Conservation (phyloP, 78 protist genomes). For the Kipferlia bialata region DNA sequence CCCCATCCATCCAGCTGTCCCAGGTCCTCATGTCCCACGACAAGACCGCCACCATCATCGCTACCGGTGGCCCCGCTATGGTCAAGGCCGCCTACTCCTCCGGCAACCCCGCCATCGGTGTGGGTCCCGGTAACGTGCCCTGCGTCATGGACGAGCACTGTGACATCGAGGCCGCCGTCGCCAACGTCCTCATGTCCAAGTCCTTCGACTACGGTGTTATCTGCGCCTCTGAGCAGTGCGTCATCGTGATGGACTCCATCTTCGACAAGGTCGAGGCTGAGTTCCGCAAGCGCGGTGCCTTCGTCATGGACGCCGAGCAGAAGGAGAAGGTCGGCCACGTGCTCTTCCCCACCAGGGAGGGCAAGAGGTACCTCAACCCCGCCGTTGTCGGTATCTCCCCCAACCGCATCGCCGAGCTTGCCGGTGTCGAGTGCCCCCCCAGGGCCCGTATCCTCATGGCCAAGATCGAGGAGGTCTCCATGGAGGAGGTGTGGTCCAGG, state of each 20-base stretch:
- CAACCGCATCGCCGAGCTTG: conserved; percentile 22
- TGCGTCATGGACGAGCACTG: conserved; percentile 32
- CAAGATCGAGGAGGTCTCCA: neutral
- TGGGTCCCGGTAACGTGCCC: conserved; percentile 42
- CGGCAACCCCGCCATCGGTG: conserved; percentile 38
- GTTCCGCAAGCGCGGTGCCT: conserved; percentile 12
- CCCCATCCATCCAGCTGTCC: conserved; percentile 11
- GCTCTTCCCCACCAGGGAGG: conserved; percentile 13
- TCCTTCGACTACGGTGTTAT: conserved; percentile 42
- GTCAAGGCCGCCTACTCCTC: conserved; percentile 35
- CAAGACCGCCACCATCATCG: neutral
- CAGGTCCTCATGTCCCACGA: neutral
- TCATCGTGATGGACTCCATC: conserved; percentile 15
- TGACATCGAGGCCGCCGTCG: conserved; percentile 14
- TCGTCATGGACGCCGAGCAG: neutral
- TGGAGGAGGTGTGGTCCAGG: conserved; percentile 4
- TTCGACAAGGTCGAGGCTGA: conserved; percentile 1
- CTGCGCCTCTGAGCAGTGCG: conserved; percentile 42
- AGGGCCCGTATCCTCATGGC: conserved; percentile 14
- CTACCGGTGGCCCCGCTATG: conserved; percentile 47
- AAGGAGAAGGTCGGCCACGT: neutral
- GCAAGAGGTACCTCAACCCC: conserved; percentile 20
- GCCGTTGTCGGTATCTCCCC: conserved; percentile 32
- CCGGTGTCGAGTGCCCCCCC: conserved; percentile 24
- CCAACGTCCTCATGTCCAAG: conserved; percentile 21